Conservation (phyloP, 495 filamentous ascomycete species). For the Daldinia grandis region DNA sequence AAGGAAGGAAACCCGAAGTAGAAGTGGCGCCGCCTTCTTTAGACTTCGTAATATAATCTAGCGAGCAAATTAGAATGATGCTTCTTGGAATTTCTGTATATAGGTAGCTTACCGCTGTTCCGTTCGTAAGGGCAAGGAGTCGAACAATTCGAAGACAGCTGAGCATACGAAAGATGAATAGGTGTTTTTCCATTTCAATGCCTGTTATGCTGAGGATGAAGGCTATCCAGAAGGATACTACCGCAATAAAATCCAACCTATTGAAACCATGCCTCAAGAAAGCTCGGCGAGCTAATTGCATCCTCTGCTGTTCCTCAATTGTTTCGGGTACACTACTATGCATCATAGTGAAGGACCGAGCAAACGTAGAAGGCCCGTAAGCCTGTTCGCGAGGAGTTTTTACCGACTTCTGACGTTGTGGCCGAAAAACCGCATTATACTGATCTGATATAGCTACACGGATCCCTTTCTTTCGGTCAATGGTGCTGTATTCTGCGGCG, state of each 20-base stretch:
- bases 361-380: constrained; percentile 72
- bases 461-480: constrained; percentile 74
- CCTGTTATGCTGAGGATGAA: constrained; percentile 75
- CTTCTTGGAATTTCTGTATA: neutral
- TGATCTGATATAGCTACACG: constrained; percentile 77
- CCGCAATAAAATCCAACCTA: constrained; percentile 91
- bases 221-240: constrained; percentile 95
- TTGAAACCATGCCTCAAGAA: constrained; percentile 97
- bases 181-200: constrained; percentile 70
- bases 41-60: constrained; percentile 92
- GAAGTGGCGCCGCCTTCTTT: constrained; percentile 90
- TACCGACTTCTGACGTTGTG: constrained; percentile 74
- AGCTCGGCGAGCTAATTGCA: constrained; percentile 86
- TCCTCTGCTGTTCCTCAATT: constrained; percentile 80
- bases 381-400: constrained; percentile 52
- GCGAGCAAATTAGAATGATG: constrained; percentile 36
- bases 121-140: constrained; percentile 86
- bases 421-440: constrained; percentile 77
- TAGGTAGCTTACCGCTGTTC: constrained; percentile 73
- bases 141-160: constrained; percentile 92
- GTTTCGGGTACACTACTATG: constrained; percentile 67
- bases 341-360: constrained; percentile 84
- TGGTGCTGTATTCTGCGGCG: constrained; percentile 82
- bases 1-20: constrained; percentile 94
- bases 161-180: constrained; percentile 95